Base-by-base conservation (phyloP, 1,284 basidiomycete species). In the Chondrostereum purpureum region DNA sequence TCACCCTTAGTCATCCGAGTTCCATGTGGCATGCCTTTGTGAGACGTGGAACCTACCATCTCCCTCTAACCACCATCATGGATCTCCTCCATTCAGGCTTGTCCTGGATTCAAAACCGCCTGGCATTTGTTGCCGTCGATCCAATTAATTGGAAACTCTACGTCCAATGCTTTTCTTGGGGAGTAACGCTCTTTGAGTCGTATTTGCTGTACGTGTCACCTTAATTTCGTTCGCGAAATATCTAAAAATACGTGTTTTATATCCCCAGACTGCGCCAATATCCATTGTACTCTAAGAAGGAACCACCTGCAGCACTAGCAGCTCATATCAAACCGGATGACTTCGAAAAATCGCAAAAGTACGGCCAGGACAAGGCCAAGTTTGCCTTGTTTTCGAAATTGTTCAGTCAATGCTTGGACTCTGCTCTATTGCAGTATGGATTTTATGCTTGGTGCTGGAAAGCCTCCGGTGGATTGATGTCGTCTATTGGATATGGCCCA, bases 281-380 rank as follows among this genome's bases (percentile, higher is more conserved):
- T 58, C 85, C 85, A 2, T 70, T 89, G 42, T 95, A 92, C 63
- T 81, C 77, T 1, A 87, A 85, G 54, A 77, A 73, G 0, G 67
- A 74, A n/a, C 91, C 93, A 0, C 94, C 93, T 0, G 62, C 77
- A 0, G 83, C 79, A 1, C 77, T 97, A 3, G 79, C 77, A 0
- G 66, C 67, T 0, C 86, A 95, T 59, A 86, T 96, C 53, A 73
- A 76, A 5, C 61, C 70, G 13, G 80, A 86, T 1, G 83, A 83
- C 5, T 96, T 93, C 64, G 67, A 79, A 49, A 96, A 96, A 58
- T 93, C 92, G 1, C 94, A 98, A 63, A 67, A 72, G 19, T 99
- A 99, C 67, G 91, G 92, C 14, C 78, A 77, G 42, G 91, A 95
- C 75, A 97, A 98, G 67, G 86, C 92, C n/a, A 77, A 78, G 56